Evolutionary conservation across 176 grass and related monocot genomes (phyloP).

Genomic region (Oryza coarctata): DNA sequence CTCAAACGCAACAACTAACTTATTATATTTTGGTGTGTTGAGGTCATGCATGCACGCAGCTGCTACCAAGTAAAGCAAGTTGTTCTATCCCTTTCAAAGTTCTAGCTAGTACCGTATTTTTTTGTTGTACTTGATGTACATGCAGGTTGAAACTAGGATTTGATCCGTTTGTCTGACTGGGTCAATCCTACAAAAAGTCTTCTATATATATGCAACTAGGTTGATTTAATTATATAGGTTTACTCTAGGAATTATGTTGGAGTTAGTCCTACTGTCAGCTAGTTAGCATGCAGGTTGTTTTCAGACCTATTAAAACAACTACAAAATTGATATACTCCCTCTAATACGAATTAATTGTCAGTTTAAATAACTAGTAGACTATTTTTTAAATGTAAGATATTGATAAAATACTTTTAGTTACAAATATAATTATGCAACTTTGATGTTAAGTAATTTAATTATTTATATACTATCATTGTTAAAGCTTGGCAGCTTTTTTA

Average conservation of each 20-base stretch:
- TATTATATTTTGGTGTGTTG: background rate
- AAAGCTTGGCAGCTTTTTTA: no score
- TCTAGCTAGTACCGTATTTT: background rate
- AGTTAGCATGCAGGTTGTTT: no score
- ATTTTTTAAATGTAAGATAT: no score
- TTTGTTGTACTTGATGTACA: background rate
- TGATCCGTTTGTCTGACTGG: background rate
- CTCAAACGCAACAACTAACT: background rate
- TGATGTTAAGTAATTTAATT: no score
- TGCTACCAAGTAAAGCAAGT: slow-evolving; percentile 19
- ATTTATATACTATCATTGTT: no score
- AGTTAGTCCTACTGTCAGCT: background rate
- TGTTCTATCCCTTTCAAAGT: slow-evolving; percentile 17
- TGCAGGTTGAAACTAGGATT: background rate
- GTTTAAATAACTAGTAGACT: no score
- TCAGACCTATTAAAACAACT: no score
- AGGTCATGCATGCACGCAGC: background rate
- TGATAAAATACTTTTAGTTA: no score
- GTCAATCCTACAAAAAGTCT: slow-evolving; percentile 3
- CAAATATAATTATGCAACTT: no score
- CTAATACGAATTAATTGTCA: no score
- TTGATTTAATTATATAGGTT: background rate
- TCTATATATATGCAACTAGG: background rate
- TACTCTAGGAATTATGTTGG: background rate
- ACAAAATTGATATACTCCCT: no score